These are phyloP conservation scores for Biscogniauxia marginata DNA, from an alignment of 2,329 filamentous ascomycete genomes.

Conservation along the genomic window DNA sequence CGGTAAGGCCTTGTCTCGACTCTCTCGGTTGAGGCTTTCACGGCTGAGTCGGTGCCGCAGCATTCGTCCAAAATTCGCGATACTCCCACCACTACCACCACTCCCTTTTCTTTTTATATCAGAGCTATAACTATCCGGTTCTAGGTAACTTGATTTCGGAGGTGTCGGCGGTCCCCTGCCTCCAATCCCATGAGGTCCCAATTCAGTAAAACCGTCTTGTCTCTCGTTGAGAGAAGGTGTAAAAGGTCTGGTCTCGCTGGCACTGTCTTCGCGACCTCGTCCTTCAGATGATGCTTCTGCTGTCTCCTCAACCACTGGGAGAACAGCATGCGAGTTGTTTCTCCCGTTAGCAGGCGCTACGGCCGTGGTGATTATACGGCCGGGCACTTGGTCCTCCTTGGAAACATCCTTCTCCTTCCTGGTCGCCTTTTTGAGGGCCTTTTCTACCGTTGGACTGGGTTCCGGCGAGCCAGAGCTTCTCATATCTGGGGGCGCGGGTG, in stretches of 20 bases:
- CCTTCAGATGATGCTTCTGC: constrained; percentile 71
- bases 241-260: constrained; percentile 30
- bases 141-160: constrained; percentile 41
- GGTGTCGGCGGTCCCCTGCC: constrained; percentile 45
- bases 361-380: constrained; percentile 31
- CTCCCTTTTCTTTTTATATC: constrained; percentile 31
- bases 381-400: constrained; percentile 32
- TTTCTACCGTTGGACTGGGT: constrained; percentile 31
- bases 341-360: constrained; percentile 23
- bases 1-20: constrained; percentile 60
- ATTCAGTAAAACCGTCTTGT: constrained; percentile 35
- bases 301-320: constrained; percentile 90
- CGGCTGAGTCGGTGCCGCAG: constrained; percentile 44
- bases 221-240: constrained; percentile 35
- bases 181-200: constrained; percentile 32
- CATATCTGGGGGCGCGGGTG: constrained; percentile 33
- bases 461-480: constrained; percentile 31
- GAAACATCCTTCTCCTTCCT: constrained; percentile 31
- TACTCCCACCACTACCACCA: constrained; percentile 19
- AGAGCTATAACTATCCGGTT: constrained; percentile 45
- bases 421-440: constrained; percentile 27
- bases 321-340: constrained; percentile 37
- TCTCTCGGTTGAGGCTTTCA: constrained; percentile 57
- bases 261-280: constrained; percentile 51
- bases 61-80: constrained; percentile 26